Evolutionary conservation across 306 rosid species (phyloP), one percentile per base, ranked within the genome.

Genomic region (Luffa aegyptiaca): DNA sequence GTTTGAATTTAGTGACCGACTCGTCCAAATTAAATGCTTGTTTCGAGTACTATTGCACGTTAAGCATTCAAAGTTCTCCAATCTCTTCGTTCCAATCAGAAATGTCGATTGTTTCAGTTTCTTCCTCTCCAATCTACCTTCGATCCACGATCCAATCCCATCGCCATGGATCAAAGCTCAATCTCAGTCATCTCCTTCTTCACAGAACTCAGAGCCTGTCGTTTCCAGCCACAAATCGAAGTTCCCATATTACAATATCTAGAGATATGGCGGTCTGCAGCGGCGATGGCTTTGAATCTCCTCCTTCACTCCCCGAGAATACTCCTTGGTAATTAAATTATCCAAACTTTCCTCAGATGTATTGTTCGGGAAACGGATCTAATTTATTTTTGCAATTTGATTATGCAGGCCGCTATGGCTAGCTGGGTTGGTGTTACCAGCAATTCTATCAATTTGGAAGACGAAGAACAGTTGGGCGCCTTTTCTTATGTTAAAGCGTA

Each of bases 371-470:
- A 0, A 26, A 26, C 31, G 31, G 31, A 26, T 26, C 31, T 26
- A 26, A 26, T 26, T 26, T 26, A 26, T 53, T 16, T 53, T 53
- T 53, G 59, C 0, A 3, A 59, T 10, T 26, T 12, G 20, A 64
- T 14, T 26, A 16, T 70, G 72, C 90, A 90, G 98, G 91, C 89
- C 86, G 61, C 0, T 78, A 49, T 88, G 98, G 97, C 36, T 90
- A 21, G 20, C 86, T 58, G 90, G 98, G 62, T 17, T 88, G 16
- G 45, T 88, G 55, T 9, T 89, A 21, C 52, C 94, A 7, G 73
- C 84, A 31, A 65, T 86, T 68, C 1, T 89, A 20, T 85, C 92
- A 36, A 86, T 90, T 64, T 55, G 84, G 61, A 81, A 49, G 66
- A 58, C 64, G 5, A 21, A 21, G 80, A 92, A 86, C 41, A 91